Conservation (phyloP, 2,329 filamentous ascomycete genomes). For the Colletotrichum orchidophilum region DNA sequence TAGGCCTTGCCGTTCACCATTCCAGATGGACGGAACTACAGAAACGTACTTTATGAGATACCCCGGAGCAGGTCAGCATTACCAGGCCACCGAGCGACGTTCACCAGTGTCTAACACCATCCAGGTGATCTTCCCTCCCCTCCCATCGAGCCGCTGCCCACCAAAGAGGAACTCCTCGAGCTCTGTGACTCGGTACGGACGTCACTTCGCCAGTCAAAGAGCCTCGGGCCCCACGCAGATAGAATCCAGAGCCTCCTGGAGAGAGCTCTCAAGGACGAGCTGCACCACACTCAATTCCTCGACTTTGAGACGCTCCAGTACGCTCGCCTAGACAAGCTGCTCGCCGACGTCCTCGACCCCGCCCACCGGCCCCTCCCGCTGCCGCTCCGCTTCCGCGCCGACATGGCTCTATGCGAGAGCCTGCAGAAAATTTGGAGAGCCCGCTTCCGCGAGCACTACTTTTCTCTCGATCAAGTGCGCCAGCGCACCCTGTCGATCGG, state of each 20-base stretch:
- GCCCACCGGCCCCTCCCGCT: slow-evolving; percentile 40
- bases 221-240: slow-evolving; percentile 45
- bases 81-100: neutral
- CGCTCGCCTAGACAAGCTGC: slow-evolving; percentile 54
- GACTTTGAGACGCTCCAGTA: slow-evolving; percentile 50
- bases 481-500: slow-evolving; percentile 45
- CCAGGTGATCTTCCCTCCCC: slow-evolving; percentile 9
- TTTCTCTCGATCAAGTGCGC: slow-evolving; percentile 56
- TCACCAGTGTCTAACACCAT: neutral
- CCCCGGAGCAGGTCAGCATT: slow-evolving; percentile 26
- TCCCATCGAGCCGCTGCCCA: slow-evolving; percentile 8
- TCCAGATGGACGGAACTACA: slow-evolving; percentile 25
- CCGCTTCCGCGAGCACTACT: slow-evolving; percentile 55
- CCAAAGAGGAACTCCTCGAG: slow-evolving; percentile 41
- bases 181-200: slow-evolving; percentile 54
- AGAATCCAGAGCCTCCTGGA: slow-evolving; percentile 51
- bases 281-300: slow-evolving; percentile 43
- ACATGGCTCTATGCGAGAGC: slow-evolving; percentile 47
- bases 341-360: slow-evolving; percentile 49
- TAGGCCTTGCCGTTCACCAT: slow-evolving; percentile 10
- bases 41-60: slow-evolving; percentile 26
- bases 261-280: slow-evolving; percentile 50
- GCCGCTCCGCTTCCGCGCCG: slow-evolving; percentile 43
- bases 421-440: slow-evolving; percentile 54
- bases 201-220: slow-evolving; percentile 44